Percentiles rank a stretch among this genome's conserved stretches.
Conservation (phyloP, 305 asterid species). For the Plantago lanceolata region DNA sequence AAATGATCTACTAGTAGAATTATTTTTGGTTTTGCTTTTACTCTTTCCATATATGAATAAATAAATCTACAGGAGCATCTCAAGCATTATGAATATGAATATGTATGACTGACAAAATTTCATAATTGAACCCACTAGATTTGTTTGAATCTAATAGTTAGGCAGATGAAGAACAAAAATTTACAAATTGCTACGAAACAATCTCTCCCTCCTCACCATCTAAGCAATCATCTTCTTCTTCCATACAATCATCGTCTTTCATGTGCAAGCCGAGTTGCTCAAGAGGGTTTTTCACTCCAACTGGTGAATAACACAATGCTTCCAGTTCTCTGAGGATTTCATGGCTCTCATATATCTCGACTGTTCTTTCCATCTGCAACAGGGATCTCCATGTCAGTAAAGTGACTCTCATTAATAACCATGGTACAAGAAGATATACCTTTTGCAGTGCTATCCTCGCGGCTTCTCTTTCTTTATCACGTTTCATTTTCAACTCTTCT, state of each 20-base stretch:
- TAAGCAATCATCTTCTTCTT: conserved; percentile 37
- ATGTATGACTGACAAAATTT: no score
- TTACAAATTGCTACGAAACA: conserved; percentile 11
- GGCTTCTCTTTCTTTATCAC: conserved; percentile 54
- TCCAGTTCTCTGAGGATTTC: conserved; percentile 42
- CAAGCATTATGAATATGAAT: no score
- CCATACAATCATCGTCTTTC: conserved; percentile 44
- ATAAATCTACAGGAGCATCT: no score
- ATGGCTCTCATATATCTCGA: conserved; percentile 37
- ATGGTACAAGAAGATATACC: conserved; percentile 28
- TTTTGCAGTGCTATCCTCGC: conserved; percentile 50
- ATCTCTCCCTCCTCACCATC: conserved; percentile 73
- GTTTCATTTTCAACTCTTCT: conserved; percentile 33
- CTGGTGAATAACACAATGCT: conserved; percentile 28
- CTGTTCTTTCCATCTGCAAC: conserved; percentile 50
- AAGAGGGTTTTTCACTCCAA: conserved; percentile 27
- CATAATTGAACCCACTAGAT: no score
- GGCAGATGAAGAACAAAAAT: neutral
- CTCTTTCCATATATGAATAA: no score
- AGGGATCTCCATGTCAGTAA: neutral
- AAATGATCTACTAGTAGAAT: no score
- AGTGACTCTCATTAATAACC: neutral
- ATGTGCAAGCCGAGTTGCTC: conserved; percentile 50
- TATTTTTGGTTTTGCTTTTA: no score
- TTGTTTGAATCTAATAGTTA: no score